Evolutionary conservation across 352 stramenopile genomes (phyloP).

Genomic region (Globisporangium splendens): DNA sequence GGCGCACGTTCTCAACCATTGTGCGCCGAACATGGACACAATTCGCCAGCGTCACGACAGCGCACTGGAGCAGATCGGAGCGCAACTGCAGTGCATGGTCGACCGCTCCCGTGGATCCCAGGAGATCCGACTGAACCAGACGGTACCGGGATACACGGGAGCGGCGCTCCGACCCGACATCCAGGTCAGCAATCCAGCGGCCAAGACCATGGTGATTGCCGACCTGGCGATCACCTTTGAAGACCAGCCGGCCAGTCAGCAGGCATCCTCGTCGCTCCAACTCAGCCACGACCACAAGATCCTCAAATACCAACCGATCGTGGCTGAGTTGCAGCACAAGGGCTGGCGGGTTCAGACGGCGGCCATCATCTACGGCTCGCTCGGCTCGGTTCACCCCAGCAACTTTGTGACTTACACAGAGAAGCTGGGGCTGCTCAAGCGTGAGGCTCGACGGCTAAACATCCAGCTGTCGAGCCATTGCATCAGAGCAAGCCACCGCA

Average conservation of each 20-base stretch:
- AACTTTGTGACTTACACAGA: slow-evolving; percentile 7
- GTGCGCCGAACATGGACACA: neutral
- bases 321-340: neutral
- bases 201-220: neutral
- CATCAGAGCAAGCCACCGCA: no score
- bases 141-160: neutral
- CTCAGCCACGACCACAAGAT: slow-evolving; percentile 5
- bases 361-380: slow-evolving; percentile 6
- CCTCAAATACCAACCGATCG: slow-evolving; percentile 6
- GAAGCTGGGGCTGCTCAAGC: slow-evolving; percentile 9
- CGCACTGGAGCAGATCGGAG: neutral
- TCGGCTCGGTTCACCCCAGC: slow-evolving; percentile 1
- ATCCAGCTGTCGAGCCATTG: no score
- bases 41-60: slow-evolving; percentile 6
- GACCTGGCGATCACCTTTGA: slow-evolving; percentile 3
- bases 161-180: neutral
- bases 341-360: neutral
- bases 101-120: neutral
- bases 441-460: no score
- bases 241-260: neutral
- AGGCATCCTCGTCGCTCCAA: neutral
- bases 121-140: no score
- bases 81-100: neutral
- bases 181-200: neutral
- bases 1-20: slow-evolving; percentile 13